Percentiles rank a stretch among this genome's conserved stretches.
These are phyloP conservation scores for Adansonia digitata DNA, from an alignment of 345 rosid species.

Conservation along the genomic window DNA sequence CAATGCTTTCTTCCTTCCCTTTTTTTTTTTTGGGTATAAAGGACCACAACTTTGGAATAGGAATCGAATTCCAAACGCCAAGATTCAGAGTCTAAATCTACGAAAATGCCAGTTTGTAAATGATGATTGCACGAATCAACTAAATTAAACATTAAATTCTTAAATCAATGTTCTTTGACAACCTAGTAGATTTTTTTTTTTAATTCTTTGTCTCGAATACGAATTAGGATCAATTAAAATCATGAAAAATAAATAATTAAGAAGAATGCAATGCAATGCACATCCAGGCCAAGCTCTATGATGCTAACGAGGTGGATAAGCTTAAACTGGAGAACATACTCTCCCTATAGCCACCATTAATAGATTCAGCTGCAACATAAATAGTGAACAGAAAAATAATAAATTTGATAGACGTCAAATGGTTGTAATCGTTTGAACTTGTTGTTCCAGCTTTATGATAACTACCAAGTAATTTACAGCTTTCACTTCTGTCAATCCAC, in stretches of 20 bases:
- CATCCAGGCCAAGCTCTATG: conserved; percentile 9
- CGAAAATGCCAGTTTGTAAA: no score
- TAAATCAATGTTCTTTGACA: neutral
- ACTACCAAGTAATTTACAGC: conserved; percentile 21
- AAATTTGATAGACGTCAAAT: conserved; percentile 14
- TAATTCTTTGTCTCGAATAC: neutral
- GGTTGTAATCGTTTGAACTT: neutral
- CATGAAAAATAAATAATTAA: neutral
- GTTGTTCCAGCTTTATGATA: conserved; percentile 7
- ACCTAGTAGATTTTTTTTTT: no score
- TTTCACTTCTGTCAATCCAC: neutral
- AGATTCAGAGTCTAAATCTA: no score
- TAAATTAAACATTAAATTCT: no score
- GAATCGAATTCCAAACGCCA: no score
- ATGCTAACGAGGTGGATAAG: conserved; percentile 8
- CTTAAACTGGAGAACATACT: conserved; percentile 11
- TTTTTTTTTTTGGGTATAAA: no score
- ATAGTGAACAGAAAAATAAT: conserved; percentile 1
- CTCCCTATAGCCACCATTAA: neutral
- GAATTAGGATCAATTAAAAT: no score
- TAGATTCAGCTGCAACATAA: neutral
- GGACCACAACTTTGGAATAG: no score
- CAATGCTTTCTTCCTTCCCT: no score
- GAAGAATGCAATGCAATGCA: neutral
- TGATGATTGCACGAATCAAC: no score